These are phyloP conservation scores for Venturia oleaginea DNA, from an alignment of 2,329 filamentous ascomycete species.

Conservation along the genomic window DNA sequence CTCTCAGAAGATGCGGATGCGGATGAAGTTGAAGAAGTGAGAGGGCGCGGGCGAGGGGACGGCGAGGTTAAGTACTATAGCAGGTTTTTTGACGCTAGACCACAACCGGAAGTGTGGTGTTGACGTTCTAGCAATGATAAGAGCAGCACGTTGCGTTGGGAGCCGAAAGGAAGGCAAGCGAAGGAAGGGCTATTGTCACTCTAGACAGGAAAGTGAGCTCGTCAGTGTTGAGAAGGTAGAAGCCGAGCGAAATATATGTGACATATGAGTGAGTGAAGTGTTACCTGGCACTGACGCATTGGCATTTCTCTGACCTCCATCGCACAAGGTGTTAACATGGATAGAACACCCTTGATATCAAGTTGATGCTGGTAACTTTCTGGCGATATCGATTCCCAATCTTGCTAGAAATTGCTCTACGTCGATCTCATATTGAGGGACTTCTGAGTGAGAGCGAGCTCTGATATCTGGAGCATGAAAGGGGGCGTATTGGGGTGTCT, in stretches of 20 bases:
- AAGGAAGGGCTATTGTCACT: not conserved
- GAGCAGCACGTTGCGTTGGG: not conserved
- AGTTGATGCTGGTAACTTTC: not conserved
- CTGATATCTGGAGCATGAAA: not conserved
- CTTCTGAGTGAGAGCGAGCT: not conserved
- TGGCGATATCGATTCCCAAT: not conserved
- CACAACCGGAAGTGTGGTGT: not conserved
- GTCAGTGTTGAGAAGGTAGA: not conserved
- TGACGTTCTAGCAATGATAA: not conserved
- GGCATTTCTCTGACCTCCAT: too few species aligned
- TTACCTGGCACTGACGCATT: not conserved
- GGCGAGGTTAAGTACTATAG: not conserved
- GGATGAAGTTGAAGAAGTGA: not conserved
- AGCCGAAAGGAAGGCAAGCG: not conserved
- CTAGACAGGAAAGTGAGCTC: not conserved
- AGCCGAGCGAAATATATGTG: not conserved
- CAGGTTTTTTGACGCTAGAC: not conserved
- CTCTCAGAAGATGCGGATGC: not conserved
- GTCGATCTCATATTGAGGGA: not conserved
- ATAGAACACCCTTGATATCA: not conserved
- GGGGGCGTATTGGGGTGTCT: too few species aligned
- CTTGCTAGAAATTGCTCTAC: not conserved
- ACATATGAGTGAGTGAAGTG: slow-evolving; percentile 2
- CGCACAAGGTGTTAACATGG: not conserved
- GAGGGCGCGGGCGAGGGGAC: not conserved